Evolutionary conservation across 495 filamentous ascomycete genomes (phyloP), one percentile per base, ranked within the genome.

Genomic region (Massariosphaeria phaeospora): DNA sequence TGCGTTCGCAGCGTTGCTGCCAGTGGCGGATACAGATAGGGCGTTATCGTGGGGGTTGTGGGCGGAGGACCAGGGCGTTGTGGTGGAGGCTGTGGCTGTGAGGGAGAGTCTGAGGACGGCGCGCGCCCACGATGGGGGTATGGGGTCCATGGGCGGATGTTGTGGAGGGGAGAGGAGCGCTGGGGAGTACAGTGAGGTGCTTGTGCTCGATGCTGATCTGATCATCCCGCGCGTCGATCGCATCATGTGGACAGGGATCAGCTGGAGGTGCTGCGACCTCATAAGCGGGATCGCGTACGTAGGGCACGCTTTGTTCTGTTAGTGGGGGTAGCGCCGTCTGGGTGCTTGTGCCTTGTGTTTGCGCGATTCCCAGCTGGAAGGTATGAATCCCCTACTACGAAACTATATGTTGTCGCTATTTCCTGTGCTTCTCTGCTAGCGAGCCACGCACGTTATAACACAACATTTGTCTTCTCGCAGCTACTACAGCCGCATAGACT

Each of bases 101-200:
- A 42, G 35, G 12, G 48, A 44, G 3, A 27, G 18, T 26, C 24
- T 45, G 24, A 53, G 40, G 24, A 38, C 39, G 39, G 18, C 52
- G 13, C 17, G 52, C 8, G 35, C 29, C 52, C 52, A 48, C 34
- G 52, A 48, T 15, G 40, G 42, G 10, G 33, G 41, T 35, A 48
- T 34, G 1, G 18, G 21, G 27, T 48, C 42, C 52, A 55, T 55
- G 30, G 23, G 31, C 21, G 35, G 17, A 10, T 5, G 30, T 13
- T 34, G 35, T 35, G 15, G 44, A 33, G 24, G 2, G n/a, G 27
- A 33, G 5, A n/a, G 29, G 39, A 35, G 39, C 31, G 21, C 8
- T 2, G 33, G 25, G 15, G 38, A 23, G 38, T 3, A 8, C 6
- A 40, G 15, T 33, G 38, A 21, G 15, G 24, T 21, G 13, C 38